Base-by-base conservation (phyloP, 2,329 filamentous ascomycete species). In the Stemphylium vesicarium region DNA sequence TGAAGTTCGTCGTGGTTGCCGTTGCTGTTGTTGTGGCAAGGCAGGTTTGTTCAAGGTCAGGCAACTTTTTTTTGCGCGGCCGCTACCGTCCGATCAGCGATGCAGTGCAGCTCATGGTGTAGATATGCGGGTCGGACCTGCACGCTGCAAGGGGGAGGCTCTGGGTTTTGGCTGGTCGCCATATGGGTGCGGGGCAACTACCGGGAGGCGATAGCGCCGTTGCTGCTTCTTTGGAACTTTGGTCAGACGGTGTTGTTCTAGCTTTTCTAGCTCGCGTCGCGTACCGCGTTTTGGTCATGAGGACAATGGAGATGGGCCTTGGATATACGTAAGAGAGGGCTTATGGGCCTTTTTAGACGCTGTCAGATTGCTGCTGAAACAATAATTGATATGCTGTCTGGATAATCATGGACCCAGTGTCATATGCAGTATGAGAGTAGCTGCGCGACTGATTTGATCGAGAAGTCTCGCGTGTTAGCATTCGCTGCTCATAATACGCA, bases 31-130 rank as follows among this genome's bases (percentile, higher is more conserved):
- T 42, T 11, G 13, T 18, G 39, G 18, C 15, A 22, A 22, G 7
- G 12, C 4, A 22, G 22, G 10, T 18, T 26, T 16, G 33, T 26
- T 11, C 32, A 45, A 45, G 32, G 26, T 6, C 2, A 13, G 24
- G 15, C 18, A 31, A 16, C 10, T 36, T 22, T 37, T 51, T 38
- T 37, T 15, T 39, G 22, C 40, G 31, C 68, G 65, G 68, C 58
- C 66, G 68, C 65, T 55, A 41, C 66, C 68, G 68, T 64, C 65
- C 65, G 66, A 49, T 56, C 49, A 60, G 50, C 38, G 52, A 45
- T 42, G 41, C 6, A 16, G 22, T 40, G 22, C 37, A 46, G 29
- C 37, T 47, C 42, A 47, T 47, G 42, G 36, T 51, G 53, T 42
- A 35, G 36, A 37, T 26, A 31, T 49, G 50, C 36, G 54, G 48